Base-by-base conservation (phyloP, 208 protist genomes). In the Leishmania gerbilli region DNA sequence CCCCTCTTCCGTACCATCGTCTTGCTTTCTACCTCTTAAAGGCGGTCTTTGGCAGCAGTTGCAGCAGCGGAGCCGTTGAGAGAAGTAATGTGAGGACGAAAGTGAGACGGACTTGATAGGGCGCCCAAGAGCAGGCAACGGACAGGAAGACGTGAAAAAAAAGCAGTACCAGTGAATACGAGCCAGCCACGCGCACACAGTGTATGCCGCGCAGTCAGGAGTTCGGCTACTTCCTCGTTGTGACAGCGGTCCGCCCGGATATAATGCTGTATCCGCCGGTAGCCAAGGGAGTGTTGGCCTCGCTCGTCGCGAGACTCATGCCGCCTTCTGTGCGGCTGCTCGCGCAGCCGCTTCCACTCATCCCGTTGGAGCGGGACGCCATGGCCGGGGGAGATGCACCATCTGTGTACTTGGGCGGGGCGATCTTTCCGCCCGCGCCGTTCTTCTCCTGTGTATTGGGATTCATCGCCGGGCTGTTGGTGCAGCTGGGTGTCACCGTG, bases 301-400 rank as follows among this genome's bases (percentile, higher is more conserved):
- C 78, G 55, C 80, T 92, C 11, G 84, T 85, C 2, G 55, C 77
- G 31, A 85, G 49, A 37, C 84, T 86, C 31, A 79, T 74, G 13
- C 81, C 79, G 47, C 77, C 84, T 4, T 85, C 80, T 13, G 84
- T 83, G 84, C 83, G 85, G 81, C 79, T 85, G 49, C 84, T 86
- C 31, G 81, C 74, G 13, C 81, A 77, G 56, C 77, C 69, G 60
- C 76, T 62, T 53, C 56, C 76, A 47, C 77, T 76, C 55, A 53
- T 75, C 1, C 64, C 79, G 51, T 40, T 49, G 53, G 47, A 58
- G n/a, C 64, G 60, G 37, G 76, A n/a, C 62, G 62, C 49, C 37
- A 71, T 6, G 47, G 49, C 45, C 27, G 76, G 47, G 40, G 81
- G 69, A 13, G 71, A 80, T 34, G 77, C 67, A 37, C 53, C 49